Conservation (phyloP, 1,139 yeast species). For the Citeromyces hawaiiensis region DNA sequence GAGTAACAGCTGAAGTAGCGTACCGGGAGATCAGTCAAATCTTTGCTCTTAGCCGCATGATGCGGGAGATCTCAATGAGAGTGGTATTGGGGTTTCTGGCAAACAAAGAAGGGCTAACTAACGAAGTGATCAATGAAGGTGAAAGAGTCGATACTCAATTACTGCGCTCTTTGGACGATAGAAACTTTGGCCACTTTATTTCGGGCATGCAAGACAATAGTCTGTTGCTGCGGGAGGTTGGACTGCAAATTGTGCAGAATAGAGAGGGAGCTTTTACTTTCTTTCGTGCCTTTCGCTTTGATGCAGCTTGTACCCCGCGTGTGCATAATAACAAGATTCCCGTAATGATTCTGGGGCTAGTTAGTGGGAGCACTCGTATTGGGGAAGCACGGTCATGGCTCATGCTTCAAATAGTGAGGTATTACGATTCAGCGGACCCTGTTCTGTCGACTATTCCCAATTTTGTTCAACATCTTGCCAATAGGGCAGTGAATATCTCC, state of each 20-base stretch:
- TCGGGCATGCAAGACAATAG: constrained; percentile 8
- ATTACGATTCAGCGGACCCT: constrained; percentile 10
- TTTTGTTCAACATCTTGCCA: constrained; percentile 9
- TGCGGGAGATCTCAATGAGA: neutral
- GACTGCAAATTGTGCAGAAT: constrained; percentile 7
- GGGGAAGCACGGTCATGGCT: constrained; percentile 11
- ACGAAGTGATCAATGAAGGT: constrained; percentile 7
- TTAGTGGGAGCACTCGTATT: neutral
- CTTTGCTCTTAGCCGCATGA: neutral
- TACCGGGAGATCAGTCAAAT: neutral
- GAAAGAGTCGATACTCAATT: constrained; percentile 9
- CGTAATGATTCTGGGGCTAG: constrained; percentile 40
- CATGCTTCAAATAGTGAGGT: constrained; percentile 15
- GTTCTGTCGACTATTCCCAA: constrained; percentile 12
- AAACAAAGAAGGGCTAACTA: constrained; percentile 1
- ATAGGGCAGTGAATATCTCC: constrained; percentile 2
- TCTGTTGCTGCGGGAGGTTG: constrained; percentile 11
- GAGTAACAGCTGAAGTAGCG: neutral
- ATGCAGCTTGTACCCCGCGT: constrained; percentile 12
- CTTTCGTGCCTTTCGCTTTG: constrained; percentile 42
- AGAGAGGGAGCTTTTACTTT: constrained; percentile 12
- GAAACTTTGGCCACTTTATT: constrained; percentile 12
- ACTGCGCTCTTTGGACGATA: constrained; percentile 1
- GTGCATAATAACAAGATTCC: constrained; percentile 23
- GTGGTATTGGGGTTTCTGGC: neutral